Percentiles rank a stretch among this genome's conserved stretches.
These are phyloP conservation scores for Daedaleopsis sinensis DNA, from an alignment of 768 basidiomycete species.

Conservation along the genomic window DNA sequence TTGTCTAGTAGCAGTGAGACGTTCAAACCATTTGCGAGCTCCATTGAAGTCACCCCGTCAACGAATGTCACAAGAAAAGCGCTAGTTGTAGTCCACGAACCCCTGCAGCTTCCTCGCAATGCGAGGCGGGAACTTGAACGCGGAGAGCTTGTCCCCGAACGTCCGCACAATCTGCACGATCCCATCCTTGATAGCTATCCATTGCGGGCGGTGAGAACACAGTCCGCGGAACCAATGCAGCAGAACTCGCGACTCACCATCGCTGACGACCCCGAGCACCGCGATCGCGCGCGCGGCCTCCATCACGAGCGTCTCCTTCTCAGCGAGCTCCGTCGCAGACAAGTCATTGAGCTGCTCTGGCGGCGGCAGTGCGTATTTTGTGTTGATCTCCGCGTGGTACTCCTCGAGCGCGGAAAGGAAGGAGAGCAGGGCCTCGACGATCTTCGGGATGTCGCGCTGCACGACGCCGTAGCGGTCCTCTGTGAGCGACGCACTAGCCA, in stretches of 20 bases:
- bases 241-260: constrained; percentile 50
- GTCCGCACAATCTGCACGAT: constrained; percentile 67
- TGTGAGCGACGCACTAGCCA: constrained; percentile 70
- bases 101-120: constrained; percentile 68
- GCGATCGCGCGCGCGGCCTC: constrained; percentile 63
- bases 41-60: too few species aligned
- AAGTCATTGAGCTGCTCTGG: constrained; percentile 36
- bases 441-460: constrained; percentile 82
- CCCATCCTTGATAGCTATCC: constrained; percentile 64
- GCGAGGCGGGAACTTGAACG: constrained; percentile 78
- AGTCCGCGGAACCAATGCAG: not conserved
- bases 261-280: constrained; percentile 52
- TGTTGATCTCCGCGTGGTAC: constrained; percentile 57
- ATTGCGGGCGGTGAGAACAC: not conserved
- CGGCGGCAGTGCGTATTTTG: constrained; percentile 40
- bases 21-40: too few species aligned
- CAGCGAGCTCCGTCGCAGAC: constrained; percentile 38
- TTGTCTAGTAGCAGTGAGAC: too few species aligned
- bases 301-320: constrained; percentile 40
- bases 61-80: not conserved
- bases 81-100: constrained; percentile 65
- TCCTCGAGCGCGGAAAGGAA: constrained; percentile 70
- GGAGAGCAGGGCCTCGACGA: constrained; percentile 74
- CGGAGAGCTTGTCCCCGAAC: constrained; percentile 73
- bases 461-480: constrained; percentile 86